Conservation (phyloP, 1,139 yeast genomes). For the Geotrichum siamense region DNA sequence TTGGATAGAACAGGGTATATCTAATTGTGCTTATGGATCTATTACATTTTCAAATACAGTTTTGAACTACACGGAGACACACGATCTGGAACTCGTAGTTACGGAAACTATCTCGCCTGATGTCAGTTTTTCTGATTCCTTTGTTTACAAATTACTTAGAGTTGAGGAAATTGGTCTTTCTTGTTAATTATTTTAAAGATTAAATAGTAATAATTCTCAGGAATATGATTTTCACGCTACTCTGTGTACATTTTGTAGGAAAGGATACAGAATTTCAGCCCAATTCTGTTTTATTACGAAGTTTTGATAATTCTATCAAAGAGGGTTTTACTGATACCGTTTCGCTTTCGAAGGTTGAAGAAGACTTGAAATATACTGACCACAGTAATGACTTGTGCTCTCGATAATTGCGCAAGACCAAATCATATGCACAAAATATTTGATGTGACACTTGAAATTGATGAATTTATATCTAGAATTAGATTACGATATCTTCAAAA, state of each 20-base stretch:
- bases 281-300: constrained; percentile 29
- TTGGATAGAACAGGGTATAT: too few relatives aligned
- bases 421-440: constrained; percentile 3
- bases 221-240: constrained; percentile 27
- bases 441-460: constrained; percentile 6
- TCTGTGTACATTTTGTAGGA: constrained; percentile 33
- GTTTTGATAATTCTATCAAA: constrained; percentile 27
- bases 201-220: constrained; percentile 17
- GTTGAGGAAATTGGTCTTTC: constrained; percentile 30
- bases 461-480: constrained; percentile 5
- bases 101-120: constrained; percentile 2
- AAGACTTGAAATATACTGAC: constrained; percentile 27
- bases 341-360: constrained; percentile 26
- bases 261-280: constrained; percentile 24
- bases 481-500: constrained; percentile 8
- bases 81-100: constrained; percentile 9
- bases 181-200: constrained; percentile 25
- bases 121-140: constrained; percentile 23
- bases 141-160: constrained; percentile 26
- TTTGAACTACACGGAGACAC: not conserved
- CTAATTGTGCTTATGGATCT: too few relatives aligned
- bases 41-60: too few relatives aligned
- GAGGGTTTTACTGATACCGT: constrained; percentile 32
- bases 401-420: constrained; percentile 8
- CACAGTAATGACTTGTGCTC: constrained; percentile 8